A percentile compares a stretch with the other conserved stretches of the same genome.
Evolutionary conservation across 1,284 basidiomycete species (phyloP).

Genomic region (Ceratobasidium sp.): DNA sequence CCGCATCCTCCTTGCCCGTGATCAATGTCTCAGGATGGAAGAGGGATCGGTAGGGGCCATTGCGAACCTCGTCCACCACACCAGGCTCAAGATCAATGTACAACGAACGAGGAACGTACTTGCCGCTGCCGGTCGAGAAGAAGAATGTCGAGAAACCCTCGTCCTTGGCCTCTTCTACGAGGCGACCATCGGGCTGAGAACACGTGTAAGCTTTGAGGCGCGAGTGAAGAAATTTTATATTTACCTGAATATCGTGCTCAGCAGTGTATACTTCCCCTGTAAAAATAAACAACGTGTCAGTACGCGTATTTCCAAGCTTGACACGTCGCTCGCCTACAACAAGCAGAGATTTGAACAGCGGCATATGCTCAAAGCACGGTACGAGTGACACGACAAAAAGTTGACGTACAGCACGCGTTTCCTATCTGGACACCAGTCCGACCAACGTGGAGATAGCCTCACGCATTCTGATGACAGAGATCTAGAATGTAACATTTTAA

Average conservation of each 20-base stretch:
- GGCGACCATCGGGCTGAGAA: slow-evolving; percentile 86
- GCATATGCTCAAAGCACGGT: neutral
- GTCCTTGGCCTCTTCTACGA: slow-evolving; percentile 82
- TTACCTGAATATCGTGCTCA: slow-evolving; percentile 94
- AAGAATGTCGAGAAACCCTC: slow-evolving; percentile 97
- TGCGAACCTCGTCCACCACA: slow-evolving; percentile 95
- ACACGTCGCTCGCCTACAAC: neutral
- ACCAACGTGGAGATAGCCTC: slow-evolving; percentile 91
- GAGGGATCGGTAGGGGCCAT: slow-evolving; percentile 91
- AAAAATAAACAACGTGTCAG: slow-evolving; percentile 44
- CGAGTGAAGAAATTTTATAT: slow-evolving; percentile 49
- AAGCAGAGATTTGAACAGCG: neutral
- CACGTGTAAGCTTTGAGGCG: neutral
- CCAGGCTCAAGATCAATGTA: slow-evolving; percentile 97
- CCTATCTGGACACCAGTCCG: slow-evolving; percentile 97
- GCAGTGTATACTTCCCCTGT: slow-evolving; percentile 97
- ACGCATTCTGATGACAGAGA: slow-evolving; percentile 38
- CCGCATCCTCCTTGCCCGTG: slow-evolving; percentile 98
- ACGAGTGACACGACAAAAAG: slow-evolving; percentile 9
- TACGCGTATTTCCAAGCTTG: neutral
- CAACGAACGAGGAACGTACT: slow-evolving; percentile 97
- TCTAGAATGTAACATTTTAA: slow-evolving; percentile 9
- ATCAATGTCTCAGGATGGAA: slow-evolving; percentile 99
- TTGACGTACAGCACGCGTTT: slow-evolving; percentile 72
- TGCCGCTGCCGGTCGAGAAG: slow-evolving; percentile 80